These are phyloP conservation scores for Jamesozyma spencerorum DNA, from an alignment of 805 yeast genomes.

Conservation along the genomic window DNA sequence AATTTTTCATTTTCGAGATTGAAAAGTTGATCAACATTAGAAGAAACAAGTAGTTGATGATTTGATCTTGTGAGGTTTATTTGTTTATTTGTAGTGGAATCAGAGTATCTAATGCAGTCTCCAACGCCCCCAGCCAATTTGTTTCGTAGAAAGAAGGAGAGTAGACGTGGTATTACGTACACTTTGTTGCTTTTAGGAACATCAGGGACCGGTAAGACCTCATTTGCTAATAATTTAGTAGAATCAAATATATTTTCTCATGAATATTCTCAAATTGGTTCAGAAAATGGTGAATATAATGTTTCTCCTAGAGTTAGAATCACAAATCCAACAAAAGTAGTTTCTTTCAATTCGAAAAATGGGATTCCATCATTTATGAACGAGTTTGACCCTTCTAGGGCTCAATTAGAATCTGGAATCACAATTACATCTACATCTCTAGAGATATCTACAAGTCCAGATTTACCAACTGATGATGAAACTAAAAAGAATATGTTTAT, in stretches of 20 bases:
- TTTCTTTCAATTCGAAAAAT: conserved; percentile 51
- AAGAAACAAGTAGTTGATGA: too few relatives aligned
- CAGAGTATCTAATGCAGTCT: conserved; percentile 4
- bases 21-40: too few relatives aligned
- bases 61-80: too few relatives aligned
- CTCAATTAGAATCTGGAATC: conserved; percentile 63
- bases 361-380: conserved; percentile 52
- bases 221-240: conserved; percentile 59
- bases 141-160: conserved; percentile 51
- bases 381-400: conserved; percentile 52
- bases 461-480: conserved; percentile 6
- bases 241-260: conserved; percentile 56
- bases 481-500: not conserved
- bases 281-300: conserved; percentile 14
- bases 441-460: conserved; percentile 20
- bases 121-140: conserved; percentile 17
- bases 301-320: conserved; percentile 20
- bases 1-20: too few relatives aligned
- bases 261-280: conserved; percentile 37
- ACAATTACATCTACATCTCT: conserved; percentile 45
- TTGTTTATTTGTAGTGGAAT: too few relatives aligned
- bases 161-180: conserved; percentile 64
- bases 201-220: conserved; percentile 69
- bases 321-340: conserved; percentile 28
- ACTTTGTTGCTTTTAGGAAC: conserved; percentile 66